phyloP scores from a whole-genome alignment of 179 eudicot genomes.

The Carnegiea gigantea region DNA sequence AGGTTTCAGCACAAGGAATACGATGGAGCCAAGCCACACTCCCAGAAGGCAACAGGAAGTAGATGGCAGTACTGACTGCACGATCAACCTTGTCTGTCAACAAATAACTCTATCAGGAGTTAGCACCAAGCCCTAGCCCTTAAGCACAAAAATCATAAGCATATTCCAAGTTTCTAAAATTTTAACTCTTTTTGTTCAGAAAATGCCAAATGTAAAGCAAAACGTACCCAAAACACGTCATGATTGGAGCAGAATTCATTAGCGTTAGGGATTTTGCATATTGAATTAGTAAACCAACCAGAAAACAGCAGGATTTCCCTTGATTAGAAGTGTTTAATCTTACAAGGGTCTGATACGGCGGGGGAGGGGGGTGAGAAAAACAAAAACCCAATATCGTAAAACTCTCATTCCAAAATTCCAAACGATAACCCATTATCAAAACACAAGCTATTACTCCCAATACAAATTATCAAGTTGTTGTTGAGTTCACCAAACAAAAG shows the following conservation, averaged over 20 bases:
- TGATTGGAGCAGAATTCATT: neutral
- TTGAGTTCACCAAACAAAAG: too few species aligned
- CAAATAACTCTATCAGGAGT: conserved; percentile 9
- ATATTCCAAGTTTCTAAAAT: neutral
- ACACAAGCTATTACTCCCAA: too few species aligned
- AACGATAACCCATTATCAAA: too few species aligned
- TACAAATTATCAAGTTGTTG: too few species aligned
- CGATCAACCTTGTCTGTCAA: conserved; percentile 88
- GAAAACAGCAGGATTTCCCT: neutral
- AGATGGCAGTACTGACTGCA: conserved; percentile 73
- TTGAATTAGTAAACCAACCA: neutral
- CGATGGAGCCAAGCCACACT: conserved; percentile 74
- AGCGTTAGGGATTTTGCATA: neutral
- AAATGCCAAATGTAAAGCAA: neutral
- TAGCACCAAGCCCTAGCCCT: neutral
- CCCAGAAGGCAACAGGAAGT: conserved; percentile 82
- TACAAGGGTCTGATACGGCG: too few species aligned
- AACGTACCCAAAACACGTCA: neutral
- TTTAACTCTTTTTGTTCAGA: neutral
- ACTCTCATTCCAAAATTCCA: too few species aligned
- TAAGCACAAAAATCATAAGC: neutral
- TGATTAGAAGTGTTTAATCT: neutral
- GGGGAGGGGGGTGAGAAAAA: too few species aligned
- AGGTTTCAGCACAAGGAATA: conserved; percentile 85
- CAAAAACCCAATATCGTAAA: too few species aligned